phyloP scores from a whole-genome alignment of 2,329 filamentous ascomycete genomes.

The Parastagonospora nodorum region DNA sequence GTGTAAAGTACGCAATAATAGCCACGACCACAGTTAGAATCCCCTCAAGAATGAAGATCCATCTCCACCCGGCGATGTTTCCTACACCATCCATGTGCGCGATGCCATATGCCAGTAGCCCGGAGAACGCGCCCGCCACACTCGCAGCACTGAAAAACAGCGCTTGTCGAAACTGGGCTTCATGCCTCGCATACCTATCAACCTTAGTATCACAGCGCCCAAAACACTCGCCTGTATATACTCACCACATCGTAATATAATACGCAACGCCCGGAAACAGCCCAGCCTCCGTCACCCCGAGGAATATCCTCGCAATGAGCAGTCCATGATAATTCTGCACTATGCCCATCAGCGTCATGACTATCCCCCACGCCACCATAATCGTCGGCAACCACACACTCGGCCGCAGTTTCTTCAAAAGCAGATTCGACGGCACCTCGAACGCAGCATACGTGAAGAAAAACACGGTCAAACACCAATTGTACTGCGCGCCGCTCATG shows the following conservation, averaged over 20 bases:
- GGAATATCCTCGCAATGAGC: slow-evolving; percentile 52
- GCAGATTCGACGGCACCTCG: slow-evolving; percentile 63
- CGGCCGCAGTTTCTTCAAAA: slow-evolving; percentile 64
- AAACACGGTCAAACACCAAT: slow-evolving; percentile 68
- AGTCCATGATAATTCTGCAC: slow-evolving; percentile 54
- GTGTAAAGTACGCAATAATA: slow-evolving; percentile 54
- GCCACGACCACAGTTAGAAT: slow-evolving; percentile 45
- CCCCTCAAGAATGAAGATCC: slow-evolving; percentile 46
- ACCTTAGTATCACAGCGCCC: too few species aligned
- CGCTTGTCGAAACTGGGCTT: slow-evolving; percentile 62
- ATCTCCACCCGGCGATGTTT: slow-evolving; percentile 40
- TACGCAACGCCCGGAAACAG: slow-evolving; percentile 51
- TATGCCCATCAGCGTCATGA: slow-evolving; percentile 58
- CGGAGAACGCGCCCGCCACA: slow-evolving; percentile 64
- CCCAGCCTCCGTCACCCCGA: slow-evolving; percentile 47
- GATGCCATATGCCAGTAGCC: slow-evolving; percentile 63
- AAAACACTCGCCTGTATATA: too few species aligned
- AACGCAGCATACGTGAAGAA: slow-evolving; percentile 60
- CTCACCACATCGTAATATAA: slow-evolving; percentile 63
- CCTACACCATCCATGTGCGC: slow-evolving; percentile 64
- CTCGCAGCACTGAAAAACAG: slow-evolving; percentile 64
- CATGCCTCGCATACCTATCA: slow-evolving; percentile 59
- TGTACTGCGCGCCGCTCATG: slow-evolving; percentile 62
- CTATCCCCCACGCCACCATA: slow-evolving; percentile 57
- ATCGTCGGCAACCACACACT: slow-evolving; percentile 50